A percentile compares a stretch with the other conserved stretches of the same genome.
Evolutionary conservation across 805 yeast species (phyloP).

Genomic region (Wickerhamiella galacta): DNA sequence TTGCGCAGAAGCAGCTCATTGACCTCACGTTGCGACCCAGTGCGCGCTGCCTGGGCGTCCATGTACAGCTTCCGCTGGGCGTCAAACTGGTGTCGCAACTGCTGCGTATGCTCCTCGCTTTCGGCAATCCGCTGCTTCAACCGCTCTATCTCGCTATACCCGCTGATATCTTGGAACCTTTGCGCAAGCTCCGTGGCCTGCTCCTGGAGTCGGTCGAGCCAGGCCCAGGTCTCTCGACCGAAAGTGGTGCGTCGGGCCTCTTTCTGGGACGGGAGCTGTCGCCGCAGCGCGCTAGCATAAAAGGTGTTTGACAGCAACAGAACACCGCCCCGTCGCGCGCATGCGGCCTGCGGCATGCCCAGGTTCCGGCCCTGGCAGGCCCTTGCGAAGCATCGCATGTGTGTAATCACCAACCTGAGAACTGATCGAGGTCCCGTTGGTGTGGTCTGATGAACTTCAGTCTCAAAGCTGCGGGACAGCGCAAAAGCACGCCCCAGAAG

Average conservation of each 20-base stretch:
- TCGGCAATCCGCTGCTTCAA: conserved; percentile 44
- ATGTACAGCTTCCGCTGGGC: conserved; percentile 23
- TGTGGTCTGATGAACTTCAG: conserved; percentile 2
- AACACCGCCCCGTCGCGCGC: too few relatives aligned
- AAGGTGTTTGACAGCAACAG: too few relatives aligned
- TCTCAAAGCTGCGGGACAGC: background rate
- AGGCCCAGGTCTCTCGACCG: background rate
- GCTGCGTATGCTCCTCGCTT: conserved; percentile 35
- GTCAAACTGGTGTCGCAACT: conserved; percentile 33
- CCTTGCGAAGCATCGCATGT: too few relatives aligned
- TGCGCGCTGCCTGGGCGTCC: conserved; percentile 26
- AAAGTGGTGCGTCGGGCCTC: conserved; percentile 1
- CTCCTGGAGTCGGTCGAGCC: conserved; percentile 21
- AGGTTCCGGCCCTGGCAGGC: too few relatives aligned
- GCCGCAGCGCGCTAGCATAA: too few relatives aligned
- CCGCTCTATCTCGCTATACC: conserved; percentile 65
- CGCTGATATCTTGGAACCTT: conserved; percentile 78
- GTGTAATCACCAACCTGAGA: too few relatives aligned
- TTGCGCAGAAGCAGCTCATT: conserved; percentile 79
- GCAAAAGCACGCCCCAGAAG: background rate
- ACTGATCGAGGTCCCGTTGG: background rate
- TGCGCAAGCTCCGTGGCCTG: conserved; percentile 25
- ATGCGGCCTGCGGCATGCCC: too few relatives aligned
- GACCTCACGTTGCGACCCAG: conserved; percentile 63
- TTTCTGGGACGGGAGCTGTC: conserved; percentile 3